Percentiles rank a stretch among this genome's conserved stretches.
These are phyloP conservation scores for Kazachstania martiniae DNA, from an alignment of 805 yeast genomes.

Conservation along the genomic window DNA sequence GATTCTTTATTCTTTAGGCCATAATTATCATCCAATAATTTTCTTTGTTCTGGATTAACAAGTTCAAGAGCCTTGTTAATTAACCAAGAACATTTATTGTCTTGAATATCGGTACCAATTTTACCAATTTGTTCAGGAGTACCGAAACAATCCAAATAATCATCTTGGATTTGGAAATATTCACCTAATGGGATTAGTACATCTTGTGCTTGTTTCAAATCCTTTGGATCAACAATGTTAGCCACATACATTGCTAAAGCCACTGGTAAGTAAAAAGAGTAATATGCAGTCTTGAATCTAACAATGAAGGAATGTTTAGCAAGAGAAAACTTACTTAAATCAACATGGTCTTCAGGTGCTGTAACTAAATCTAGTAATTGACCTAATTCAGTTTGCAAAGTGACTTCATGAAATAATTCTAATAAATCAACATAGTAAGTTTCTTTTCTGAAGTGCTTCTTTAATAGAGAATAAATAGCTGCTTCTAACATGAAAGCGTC, in stretches of 20 bases:
- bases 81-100: slow-evolving; percentile 97
- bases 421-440: slow-evolving; percentile 77
- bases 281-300: slow-evolving; percentile 93
- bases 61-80: slow-evolving; percentile 82
- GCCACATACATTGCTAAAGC: slow-evolving; percentile 93
- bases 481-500: slow-evolving; percentile 96
- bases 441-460: slow-evolving; percentile 78
- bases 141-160: slow-evolving; percentile 92
- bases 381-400: slow-evolving; percentile 96
- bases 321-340: slow-evolving; percentile 74
- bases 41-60: slow-evolving; percentile 68
- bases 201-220: slow-evolving; percentile 79
- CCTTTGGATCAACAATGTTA: slow-evolving; percentile 58
- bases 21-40: slow-evolving; percentile 73
- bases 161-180: slow-evolving; percentile 98
- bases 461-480: slow-evolving; percentile 78
- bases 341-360: slow-evolving; percentile 93
- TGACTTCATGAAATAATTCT: slow-evolving; percentile 93
- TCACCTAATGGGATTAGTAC: slow-evolving; percentile 92
- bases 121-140: slow-evolving; percentile 96
- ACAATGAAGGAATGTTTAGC: slow-evolving; percentile 92
- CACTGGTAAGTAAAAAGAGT: slow-evolving; percentile 94
- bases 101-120: slow-evolving; percentile 97
- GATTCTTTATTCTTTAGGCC: slow-evolving; percentile 66
- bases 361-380: slow-evolving; percentile 91